Percentiles rank a stretch among this genome's conserved stretches.
phyloP scores from a whole-genome alignment of 2,329 filamentous ascomycete genomes.

The Penicillium nordicum region DNA sequence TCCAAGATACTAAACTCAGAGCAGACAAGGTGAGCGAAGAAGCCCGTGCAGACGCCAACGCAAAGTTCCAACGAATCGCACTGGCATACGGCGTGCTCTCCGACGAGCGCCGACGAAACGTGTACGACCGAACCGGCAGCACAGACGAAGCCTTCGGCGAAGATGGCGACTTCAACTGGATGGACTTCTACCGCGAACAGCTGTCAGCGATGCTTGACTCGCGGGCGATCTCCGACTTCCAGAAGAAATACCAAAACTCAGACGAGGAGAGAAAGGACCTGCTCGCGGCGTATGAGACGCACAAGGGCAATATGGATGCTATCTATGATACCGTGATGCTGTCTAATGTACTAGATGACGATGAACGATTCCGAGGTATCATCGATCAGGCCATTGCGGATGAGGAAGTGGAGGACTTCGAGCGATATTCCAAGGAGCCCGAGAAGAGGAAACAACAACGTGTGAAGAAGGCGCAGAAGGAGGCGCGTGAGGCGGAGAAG shows the following conservation, averaged over 20 bases:
- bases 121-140: conserved; percentile 86
- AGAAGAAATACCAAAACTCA: conserved; percentile 75
- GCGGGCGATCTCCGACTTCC: conserved; percentile 72
- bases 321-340: conserved; percentile 85
- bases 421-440: conserved; percentile 70
- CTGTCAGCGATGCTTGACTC: conserved; percentile 72
- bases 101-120: conserved; percentile 71
- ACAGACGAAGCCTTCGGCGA: conserved; percentile 73
- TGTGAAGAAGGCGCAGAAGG: conserved; percentile 60
- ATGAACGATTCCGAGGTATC: conserved; percentile 75
- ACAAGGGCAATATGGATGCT: conserved; percentile 69
- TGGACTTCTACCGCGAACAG: conserved; percentile 81
- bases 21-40: conserved; percentile 71
- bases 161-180: conserved; percentile 83
- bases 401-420: conserved; percentile 64
- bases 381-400: conserved; percentile 75
- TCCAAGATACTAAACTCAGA: conserved; percentile 15
- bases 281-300: conserved; percentile 68
- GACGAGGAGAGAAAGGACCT: conserved; percentile 80
- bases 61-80: conserved; percentile 82
- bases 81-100: conserved; percentile 94
- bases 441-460: conserved; percentile 60
- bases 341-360: conserved; percentile 77
- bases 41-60: conserved; percentile 69
- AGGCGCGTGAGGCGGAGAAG: conserved; percentile 70